These are phyloP conservation scores for Conidiobolus coronatus DNA, from an alignment of 371 early-diverging fungal species.

Conservation along the genomic window DNA sequence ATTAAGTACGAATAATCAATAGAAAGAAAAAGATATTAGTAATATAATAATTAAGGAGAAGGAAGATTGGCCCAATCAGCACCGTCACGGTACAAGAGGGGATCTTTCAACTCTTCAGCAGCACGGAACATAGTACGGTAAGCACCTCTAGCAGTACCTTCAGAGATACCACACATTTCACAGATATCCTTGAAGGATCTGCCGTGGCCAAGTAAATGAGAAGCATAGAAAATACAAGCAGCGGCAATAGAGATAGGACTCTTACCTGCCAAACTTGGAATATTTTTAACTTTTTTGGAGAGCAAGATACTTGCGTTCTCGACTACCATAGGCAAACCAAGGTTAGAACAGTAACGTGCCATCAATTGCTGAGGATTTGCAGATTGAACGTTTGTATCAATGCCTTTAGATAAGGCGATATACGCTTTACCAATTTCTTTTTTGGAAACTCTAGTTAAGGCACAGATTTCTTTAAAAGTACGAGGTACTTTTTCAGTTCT, in stretches of 20 bases:
- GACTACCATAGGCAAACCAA: constrained; percentile 46
- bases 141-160: constrained; percentile 71
- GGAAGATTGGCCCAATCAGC: too few relatives aligned
- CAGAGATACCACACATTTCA: constrained; percentile 63
- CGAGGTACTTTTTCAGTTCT: constrained; percentile 76
- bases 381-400: constrained; percentile 31
- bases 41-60: too few relatives aligned
- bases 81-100: too few relatives aligned
- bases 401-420: constrained; percentile 38
- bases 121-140: constrained; percentile 46
- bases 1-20: too few relatives aligned
- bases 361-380: constrained; percentile 60
- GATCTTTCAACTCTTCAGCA: constrained; percentile 24
- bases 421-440: constrained; percentile 77
- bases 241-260: constrained; percentile 81
- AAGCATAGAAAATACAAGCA: constrained; percentile 68
- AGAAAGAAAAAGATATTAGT: too few relatives aligned
- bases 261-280: constrained; percentile 68
- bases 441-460: constrained; percentile 79
- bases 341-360: constrained; percentile 65
- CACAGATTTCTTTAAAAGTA: constrained; percentile 95
- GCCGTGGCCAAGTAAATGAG: constrained; percentile 35
- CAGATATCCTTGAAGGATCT: constrained; percentile 59
- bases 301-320: constrained; percentile 45
- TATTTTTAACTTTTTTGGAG: constrained; percentile 45